phyloP scores from a whole-genome alignment of 805 yeast genomes.

The Myxozyma udenii region DNA sequence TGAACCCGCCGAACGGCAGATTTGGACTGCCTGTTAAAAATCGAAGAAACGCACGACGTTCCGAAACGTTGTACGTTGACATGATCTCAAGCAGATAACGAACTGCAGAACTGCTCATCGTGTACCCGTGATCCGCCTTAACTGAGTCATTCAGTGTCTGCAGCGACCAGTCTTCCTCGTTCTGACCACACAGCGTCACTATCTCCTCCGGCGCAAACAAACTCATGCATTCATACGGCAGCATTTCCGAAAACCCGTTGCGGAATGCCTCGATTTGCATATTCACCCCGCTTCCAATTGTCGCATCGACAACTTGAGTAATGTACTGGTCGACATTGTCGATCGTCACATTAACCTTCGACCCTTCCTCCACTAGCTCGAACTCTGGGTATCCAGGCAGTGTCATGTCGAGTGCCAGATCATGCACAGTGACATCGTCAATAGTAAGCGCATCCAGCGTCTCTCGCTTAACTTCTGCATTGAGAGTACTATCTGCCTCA shows the following conservation, averaged over 20 bases:
- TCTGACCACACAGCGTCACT: constrained; percentile 66
- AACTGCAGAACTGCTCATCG: constrained; percentile 63
- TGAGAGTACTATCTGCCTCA: constrained; percentile 16
- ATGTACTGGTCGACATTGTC: constrained; percentile 60
- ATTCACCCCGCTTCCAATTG: constrained; percentile 60
- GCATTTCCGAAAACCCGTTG: constrained; percentile 76
- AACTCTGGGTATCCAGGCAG: constrained; percentile 72
- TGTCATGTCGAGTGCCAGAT: constrained; percentile 60
- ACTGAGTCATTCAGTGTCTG: constrained; percentile 54
- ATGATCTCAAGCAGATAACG: constrained; percentile 60
- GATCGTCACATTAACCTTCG: constrained; percentile 46
- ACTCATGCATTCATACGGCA: constrained; percentile 69
- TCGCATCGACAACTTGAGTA: constrained; percentile 52
- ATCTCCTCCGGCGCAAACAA: constrained; percentile 76
- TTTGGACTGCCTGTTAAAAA: constrained; percentile 92
- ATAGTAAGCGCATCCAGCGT: constrained; percentile 18
- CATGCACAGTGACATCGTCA: constrained; percentile 48
- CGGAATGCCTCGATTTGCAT: constrained; percentile 66
- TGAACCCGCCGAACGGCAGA: constrained; percentile 91
- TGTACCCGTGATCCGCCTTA: constrained; percentile 88
- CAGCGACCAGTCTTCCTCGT: constrained; percentile 77
- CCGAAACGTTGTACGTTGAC: constrained; percentile 50
- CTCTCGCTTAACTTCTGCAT: constrained; percentile 11
- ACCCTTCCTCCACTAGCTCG: constrained; percentile 59
- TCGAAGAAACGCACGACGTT: constrained; percentile 73